Percentiles rank a stretch among this genome's conserved stretches.
Evolutionary conservation across 2,329 filamentous ascomycete species (phyloP).

Genomic region (Fusarium algeriense): DNA sequence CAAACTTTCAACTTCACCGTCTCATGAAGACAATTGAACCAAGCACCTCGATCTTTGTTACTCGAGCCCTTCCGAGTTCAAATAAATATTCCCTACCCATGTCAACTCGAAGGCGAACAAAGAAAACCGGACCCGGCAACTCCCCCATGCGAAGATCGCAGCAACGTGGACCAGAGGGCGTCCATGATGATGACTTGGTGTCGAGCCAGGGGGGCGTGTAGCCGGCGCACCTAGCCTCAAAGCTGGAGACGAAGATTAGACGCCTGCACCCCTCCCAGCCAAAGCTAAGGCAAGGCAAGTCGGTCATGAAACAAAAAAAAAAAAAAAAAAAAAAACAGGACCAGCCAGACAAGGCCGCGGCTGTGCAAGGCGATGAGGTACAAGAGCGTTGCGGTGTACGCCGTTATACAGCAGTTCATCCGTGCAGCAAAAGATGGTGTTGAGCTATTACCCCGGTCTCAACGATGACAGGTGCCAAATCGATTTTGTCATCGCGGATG

Average conservation of each 20-base stretch:
- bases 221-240: conserved; percentile 25
- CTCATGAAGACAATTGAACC: background rate
- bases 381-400: conserved; percentile 40
- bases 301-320: background rate
- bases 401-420: conserved; percentile 37
- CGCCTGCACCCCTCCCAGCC: conserved; percentile 38
- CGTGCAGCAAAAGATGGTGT: conserved; percentile 21
- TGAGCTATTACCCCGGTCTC: conserved; percentile 20
- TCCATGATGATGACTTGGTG: conserved; percentile 38
- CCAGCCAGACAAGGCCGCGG: conserved; percentile 34
- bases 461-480: conserved; percentile 43
- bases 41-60: background rate
- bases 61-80: conserved; percentile 9
- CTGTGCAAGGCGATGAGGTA: conserved; percentile 40
- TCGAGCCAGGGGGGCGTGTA: conserved; percentile 31
- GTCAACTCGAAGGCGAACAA: conserved; percentile 17
- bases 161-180: conserved; percentile 40
- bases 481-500: conserved; percentile 18
- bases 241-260: conserved; percentile 33
- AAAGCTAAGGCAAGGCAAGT: conserved; percentile 29
- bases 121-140: conserved; percentile 46
- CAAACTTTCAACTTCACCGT: background rate
- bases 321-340: background rate
- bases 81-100: conserved; percentile 24
- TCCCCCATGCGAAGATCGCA: conserved; percentile 48